These are phyloP conservation scores for Panaeolus cyanescens DNA, from an alignment of 768 basidiomycete genomes.

Conservation along the genomic window DNA sequence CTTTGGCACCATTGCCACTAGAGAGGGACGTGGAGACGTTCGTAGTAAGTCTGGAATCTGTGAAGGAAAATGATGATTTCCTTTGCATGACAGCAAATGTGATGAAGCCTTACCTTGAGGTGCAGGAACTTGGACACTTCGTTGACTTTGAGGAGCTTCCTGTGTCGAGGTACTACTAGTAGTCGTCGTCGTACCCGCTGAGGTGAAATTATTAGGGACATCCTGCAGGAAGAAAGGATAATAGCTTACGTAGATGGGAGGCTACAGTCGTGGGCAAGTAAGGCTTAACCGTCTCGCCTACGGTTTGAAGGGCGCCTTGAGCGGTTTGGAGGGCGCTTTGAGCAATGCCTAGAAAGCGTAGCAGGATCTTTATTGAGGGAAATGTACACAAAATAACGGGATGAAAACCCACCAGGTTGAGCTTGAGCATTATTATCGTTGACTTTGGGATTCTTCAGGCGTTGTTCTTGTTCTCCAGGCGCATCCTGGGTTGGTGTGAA, in stretches of 20 bases:
- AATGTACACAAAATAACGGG: background rate
- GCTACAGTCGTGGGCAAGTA: conserved; percentile 16
- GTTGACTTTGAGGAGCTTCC: background rate
- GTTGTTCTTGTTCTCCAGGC: background rate
- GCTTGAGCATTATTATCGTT: background rate
- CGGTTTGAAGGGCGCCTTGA: conserved; percentile 5
- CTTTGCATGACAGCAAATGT: too few relatives aligned
- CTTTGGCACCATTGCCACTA: background rate
- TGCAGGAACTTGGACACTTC: background rate
- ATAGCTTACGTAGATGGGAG: conserved; percentile 14
- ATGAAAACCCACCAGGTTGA: background rate
- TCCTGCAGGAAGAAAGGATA: background rate
- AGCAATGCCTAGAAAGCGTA: background rate
- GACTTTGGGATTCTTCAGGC: background rate
- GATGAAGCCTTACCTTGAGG: background rate
- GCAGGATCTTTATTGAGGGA: background rate
- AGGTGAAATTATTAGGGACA: background rate
- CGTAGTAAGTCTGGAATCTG: background rate
- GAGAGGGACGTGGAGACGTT: background rate
- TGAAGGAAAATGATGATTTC: background rate
- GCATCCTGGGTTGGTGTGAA: background rate
- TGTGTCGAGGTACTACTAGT: too few relatives aligned
- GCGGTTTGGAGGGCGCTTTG: conserved; percentile 2
- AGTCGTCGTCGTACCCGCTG: background rate
- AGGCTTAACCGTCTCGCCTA: conserved; percentile 15